Evolutionary conservation across 768 basidiomycete genomes (phyloP), one percentile per base, ranked within the genome.

Genomic region (Amanita exitialis): DNA sequence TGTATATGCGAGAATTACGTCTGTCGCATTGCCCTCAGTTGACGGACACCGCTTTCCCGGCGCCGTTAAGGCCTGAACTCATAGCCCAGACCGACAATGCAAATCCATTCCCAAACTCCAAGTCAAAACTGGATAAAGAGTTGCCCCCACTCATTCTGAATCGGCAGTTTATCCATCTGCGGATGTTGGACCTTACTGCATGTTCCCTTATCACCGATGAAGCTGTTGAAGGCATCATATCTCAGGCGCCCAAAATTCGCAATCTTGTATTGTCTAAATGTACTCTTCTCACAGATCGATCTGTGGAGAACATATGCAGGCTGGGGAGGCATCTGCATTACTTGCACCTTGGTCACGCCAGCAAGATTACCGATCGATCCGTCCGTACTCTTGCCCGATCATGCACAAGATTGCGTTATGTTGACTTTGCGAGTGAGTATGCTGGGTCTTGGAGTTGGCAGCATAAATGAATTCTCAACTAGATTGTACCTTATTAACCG

Each of bases 311-410:
- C 53, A 88, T 98, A 30, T 89, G 89, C 64, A 75, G 73, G 61
- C 75, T 99, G 15, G 94, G 94, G n/a, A 86, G 87, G 63, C 81
- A 93, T 62, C 64, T 99, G 30, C 96, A 98, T 63, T 91, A 95
- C 62, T 77, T 99, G 30, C 96, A 99, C 64, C 76, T 98, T 36
- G 96, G 93, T 6, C 95, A 99, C 69, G 88, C 90, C 6, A 72
- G 72, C 57, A 83, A 82, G 58, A 92, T 98, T 55, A 95, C 92
- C 6, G 96, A 99, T 64, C 77, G 78, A 36, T 90, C 88, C 6
- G 86, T 99, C 32, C 83, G 81, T 50, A 75, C 77, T 8, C 73
- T 99, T 20, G 94, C 92, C 9, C 75, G 90, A 38, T 76, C 80
- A 32, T 99, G 96, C 66, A 92, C 89, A 1, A 76, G 95, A 27